A percentile compares a stretch with the other conserved stretches of the same genome.
Evolutionary conservation across 163 green algal species (phyloP).

Genomic region (Scenedesmus sp.): DNA sequence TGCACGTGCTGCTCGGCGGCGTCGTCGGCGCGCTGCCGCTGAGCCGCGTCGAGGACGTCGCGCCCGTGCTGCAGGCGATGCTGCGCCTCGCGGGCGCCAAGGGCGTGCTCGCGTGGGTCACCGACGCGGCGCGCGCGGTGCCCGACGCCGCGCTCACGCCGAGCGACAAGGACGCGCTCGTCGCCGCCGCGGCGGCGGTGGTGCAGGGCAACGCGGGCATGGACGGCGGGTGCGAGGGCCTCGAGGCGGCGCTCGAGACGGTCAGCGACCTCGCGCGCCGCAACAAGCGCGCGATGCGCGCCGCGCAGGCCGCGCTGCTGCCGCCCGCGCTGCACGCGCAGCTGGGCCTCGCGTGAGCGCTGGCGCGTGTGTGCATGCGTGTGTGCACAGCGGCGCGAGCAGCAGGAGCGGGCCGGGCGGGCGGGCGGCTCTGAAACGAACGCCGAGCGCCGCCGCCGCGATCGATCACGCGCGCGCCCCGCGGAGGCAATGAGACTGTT

Average conservation of each 20-base stretch:
- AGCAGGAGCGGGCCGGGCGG: too few species aligned
- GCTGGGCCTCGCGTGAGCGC: slow-evolving; percentile 15
- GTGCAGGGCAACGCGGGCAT: not conserved
- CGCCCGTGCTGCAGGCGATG: slow-evolving; percentile 31
- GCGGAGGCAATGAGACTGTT: too few species aligned
- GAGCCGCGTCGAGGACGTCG: slow-evolving; percentile 60
- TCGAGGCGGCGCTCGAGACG: slow-evolving; percentile 66
- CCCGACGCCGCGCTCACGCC: slow-evolving; percentile 54
- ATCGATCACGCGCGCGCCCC: too few species aligned
- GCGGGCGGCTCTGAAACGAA: too few species aligned
- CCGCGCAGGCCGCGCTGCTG: slow-evolving; percentile 58
- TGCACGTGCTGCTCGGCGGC: slow-evolving; percentile 68
- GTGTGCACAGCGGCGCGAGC: too few species aligned
- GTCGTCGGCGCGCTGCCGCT: slow-evolving; percentile 62
- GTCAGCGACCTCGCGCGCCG: slow-evolving; percentile 71
- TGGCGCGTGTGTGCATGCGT: too few species aligned
- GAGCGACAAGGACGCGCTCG: slow-evolving; percentile 58
- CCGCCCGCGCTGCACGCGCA: slow-evolving; percentile 44
- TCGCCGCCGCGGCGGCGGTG: slow-evolving; percentile 26
- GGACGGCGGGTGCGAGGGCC: slow-evolving; percentile 23
- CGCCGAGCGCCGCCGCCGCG: too few species aligned
- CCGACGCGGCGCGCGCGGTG: slow-evolving; percentile 51
- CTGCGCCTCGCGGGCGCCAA: slow-evolving; percentile 27
- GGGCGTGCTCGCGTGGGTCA: slow-evolving; percentile 61
- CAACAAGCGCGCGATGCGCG: slow-evolving; percentile 56